These are phyloP conservation scores for Keithomyces neogunnii DNA, from an alignment of 2,329 filamentous ascomycete genomes.

Conservation along the genomic window DNA sequence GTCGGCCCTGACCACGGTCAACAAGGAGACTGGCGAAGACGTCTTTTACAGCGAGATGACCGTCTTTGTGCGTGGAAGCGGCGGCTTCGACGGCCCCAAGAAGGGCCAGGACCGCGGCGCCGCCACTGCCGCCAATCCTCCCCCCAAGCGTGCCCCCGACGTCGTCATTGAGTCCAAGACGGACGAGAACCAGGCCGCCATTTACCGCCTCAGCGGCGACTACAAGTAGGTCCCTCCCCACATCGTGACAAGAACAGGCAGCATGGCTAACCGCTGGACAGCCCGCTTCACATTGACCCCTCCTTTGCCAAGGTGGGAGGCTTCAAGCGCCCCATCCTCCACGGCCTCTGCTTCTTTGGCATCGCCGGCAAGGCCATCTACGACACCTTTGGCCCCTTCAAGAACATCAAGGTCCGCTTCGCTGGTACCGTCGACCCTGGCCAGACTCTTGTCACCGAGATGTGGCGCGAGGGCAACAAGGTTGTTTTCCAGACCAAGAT, in stretches of 20 bases:
- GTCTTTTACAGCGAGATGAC: conserved; percentile 95
- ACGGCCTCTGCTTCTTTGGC: conserved; percentile 94
- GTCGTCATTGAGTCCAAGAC: conserved; percentile 79
- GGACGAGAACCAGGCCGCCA: conserved; percentile 79
- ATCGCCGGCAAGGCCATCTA: conserved; percentile 86
- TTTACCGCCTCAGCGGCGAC: conserved; percentile 91
- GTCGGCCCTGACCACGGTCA: conserved; percentile 70
- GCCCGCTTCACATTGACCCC: conserved; percentile 89
- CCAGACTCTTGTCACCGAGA: conserved; percentile 85
- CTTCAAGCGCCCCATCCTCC: conserved; percentile 88
- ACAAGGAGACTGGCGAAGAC: conserved; percentile 77
- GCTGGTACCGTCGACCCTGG: conserved; percentile 78
- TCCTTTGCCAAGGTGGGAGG: conserved; percentile 90
- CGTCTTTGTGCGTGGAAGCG: conserved; percentile 85
- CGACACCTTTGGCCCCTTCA: conserved; percentile 71
- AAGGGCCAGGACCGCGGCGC: conserved; percentile 72
- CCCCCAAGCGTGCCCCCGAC: conserved; percentile 71
- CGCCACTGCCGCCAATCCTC: conserved; percentile 69
- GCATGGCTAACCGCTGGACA: conserved; percentile 12
- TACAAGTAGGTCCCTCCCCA: conserved; percentile 52
- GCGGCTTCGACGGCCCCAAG: conserved; percentile 78
- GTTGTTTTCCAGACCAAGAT: conserved; percentile 82
- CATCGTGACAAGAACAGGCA: neutral
- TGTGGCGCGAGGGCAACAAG: conserved; percentile 81
- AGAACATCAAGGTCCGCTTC: conserved; percentile 90